These are phyloP conservation scores for Tylopilus intermedius DNA, from an alignment of 768 basidiomycete species.

Conservation along the genomic window DNA sequence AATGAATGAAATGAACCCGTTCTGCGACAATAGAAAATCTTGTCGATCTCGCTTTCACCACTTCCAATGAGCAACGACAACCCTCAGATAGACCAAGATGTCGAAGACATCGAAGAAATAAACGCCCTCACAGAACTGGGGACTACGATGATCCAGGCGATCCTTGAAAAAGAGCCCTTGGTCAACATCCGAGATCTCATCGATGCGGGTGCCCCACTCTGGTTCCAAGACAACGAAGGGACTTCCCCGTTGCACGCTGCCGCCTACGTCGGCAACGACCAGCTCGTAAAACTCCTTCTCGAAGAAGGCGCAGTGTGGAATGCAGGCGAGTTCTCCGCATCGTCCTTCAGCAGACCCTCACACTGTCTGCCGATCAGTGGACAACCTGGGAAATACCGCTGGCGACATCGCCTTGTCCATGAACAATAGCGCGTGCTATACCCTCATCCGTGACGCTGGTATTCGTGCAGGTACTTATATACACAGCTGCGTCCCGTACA, in stretches of 20 bases:
- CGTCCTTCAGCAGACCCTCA: background rate
- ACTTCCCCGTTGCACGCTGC: constrained; percentile 86
- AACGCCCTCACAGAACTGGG: constrained; percentile 52
- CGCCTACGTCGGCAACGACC: constrained; percentile 61
- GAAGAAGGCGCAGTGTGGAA: constrained; percentile 91
- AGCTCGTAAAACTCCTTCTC: constrained; percentile 64
- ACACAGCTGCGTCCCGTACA: constrained; percentile 2
- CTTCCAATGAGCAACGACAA: constrained; percentile 12
- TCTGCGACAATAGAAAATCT: background rate
- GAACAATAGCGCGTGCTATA: constrained; percentile 73
- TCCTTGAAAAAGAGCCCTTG: constrained; percentile 45
- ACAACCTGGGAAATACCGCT: constrained; percentile 75
- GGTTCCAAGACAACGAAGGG: constrained; percentile 87
- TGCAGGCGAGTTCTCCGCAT: constrained; percentile 48
- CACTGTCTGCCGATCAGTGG: constrained; percentile 44
- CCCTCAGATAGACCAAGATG: constrained; percentile 13
- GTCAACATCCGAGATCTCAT: constrained; percentile 47
- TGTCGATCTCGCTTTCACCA: background rate
- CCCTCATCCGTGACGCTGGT: constrained; percentile 83
- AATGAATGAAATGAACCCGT: background rate
- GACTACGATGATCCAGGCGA: constrained; percentile 51
- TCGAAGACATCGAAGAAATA: constrained; percentile 34
- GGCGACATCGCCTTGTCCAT: constrained; percentile 87
- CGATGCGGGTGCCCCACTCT: constrained; percentile 70
- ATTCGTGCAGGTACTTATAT: constrained; percentile 71